phyloP scores from a whole-genome alignment of 768 basidiomycete species.

The Russula compacta region DNA sequence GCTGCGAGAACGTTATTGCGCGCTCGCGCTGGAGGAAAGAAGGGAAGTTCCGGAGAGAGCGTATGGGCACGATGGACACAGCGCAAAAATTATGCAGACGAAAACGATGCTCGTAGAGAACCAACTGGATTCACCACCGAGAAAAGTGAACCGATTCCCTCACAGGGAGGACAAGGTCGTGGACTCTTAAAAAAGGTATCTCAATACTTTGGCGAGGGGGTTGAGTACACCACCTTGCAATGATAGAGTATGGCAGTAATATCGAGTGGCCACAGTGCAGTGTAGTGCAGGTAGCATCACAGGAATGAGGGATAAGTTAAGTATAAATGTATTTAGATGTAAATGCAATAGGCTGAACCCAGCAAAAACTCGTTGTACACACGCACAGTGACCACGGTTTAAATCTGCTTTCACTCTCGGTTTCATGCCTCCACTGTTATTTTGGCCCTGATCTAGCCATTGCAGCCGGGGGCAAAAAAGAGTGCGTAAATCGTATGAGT shows the following conservation, averaged over 20 bases:
- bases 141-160: background rate
- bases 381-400: no score
- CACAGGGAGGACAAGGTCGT: constrained; percentile 14
- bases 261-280: background rate
- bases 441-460: no score
- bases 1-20: constrained; percentile 15
- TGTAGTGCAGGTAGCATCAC: background rate
- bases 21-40: constrained; percentile 9
- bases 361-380: background rate
- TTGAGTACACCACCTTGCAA: background rate
- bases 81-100: constrained; percentile 8
- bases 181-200: constrained; percentile 19
- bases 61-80: constrained; percentile 17
- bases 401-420: no score
- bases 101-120: constrained; percentile 11
- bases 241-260: background rate
- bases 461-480: no score
- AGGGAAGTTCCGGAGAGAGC: constrained; percentile 1
- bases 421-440: no score
- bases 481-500: no score
- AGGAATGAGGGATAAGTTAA: background rate
- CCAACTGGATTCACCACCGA: background rate
- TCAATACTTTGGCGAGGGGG: constrained; percentile 19
- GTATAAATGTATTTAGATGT: background rate
- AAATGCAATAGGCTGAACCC: background rate